A percentile compares a stretch with the other conserved stretches of the same genome.
Evolutionary conservation across 345 rosid genomes (phyloP).

Genomic region (Streptanthus diversifolius): DNA sequence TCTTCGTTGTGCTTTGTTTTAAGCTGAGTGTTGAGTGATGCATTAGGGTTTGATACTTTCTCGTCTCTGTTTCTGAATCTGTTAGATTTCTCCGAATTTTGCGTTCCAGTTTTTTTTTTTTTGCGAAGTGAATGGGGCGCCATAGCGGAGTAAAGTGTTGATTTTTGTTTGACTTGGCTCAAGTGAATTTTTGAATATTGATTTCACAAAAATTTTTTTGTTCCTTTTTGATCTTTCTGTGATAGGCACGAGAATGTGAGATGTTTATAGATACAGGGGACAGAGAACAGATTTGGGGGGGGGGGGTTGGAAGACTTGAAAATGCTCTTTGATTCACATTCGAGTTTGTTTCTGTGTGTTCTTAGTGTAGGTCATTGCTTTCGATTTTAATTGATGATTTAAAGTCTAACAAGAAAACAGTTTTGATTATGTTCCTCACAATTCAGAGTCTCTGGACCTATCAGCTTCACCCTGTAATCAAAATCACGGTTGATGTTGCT

Average conservation of each 20-base stretch:
- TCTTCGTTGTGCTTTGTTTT: neutral
- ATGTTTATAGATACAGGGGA: neutral
- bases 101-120: neutral
- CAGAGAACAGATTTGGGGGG: neutral
- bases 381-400: neutral
- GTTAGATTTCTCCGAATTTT: constrained; percentile 12
- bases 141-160: constrained; percentile 8
- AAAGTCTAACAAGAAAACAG: neutral
- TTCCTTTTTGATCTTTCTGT: neutral
- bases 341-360: constrained; percentile 5
- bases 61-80: neutral
- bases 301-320: neutral
- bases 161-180: constrained; percentile 30
- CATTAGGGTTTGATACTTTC: constrained; percentile 14
- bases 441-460: neutral
- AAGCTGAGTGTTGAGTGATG: constrained; percentile 2
- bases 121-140: neutral
- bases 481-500: neutral
- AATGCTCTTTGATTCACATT: neutral
- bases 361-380: constrained; percentile 1
- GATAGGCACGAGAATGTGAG: neutral
- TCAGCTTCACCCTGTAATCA: neutral
- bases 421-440: neutral
- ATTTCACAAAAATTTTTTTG: too few species aligned
- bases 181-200: neutral